Base-by-base conservation (phyloP, 192 early-diverging fungal genomes). In the Jimgerdemannia flammicorona region DNA sequence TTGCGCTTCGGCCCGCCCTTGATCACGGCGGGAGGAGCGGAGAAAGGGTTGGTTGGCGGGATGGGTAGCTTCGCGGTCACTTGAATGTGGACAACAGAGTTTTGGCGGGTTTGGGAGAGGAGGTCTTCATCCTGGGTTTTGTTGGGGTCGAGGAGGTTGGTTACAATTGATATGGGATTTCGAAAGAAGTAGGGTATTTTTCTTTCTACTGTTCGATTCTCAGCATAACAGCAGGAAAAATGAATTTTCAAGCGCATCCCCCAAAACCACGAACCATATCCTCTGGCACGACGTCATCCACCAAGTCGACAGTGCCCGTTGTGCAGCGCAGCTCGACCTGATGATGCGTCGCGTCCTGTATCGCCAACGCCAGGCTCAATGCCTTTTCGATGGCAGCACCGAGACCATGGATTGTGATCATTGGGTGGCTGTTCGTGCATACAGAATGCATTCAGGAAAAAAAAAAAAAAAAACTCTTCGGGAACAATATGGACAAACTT, bases 261-360 rank as follows among this genome's bases (percentile, higher is more conserved):
- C n/a, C 17, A 76, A 59, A 39, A 39, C 67, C 29, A 54, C 74
- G 74, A 77, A 87, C 89, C 76, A 90, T 84, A 72, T 93, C 87
- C 8, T 87, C 83, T 4, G 91, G 90, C 63, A 91, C 82, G n/a
- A 94, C 75, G 77, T 96, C 95, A 76, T 96, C 95, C n/a, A 90
- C 84, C 4, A 96, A 70, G 20, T 83, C 81, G 3, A 93, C 89
- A 3, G 92, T 93, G 18, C 85, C 87, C 17, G 92, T 94, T 3
- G 86, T 87, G 29, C 89, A 84, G 19, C 91, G 87, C 71, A 88
- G 85, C 59, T 82, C 77, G 39, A 90, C 83, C 79, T 91, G 87
- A 68, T 85, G 80, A n/a, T 83, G 81, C 43, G 89, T 80, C 10
- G 86, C 80, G n/a, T 79, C 81, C 69, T 90, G 88, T 64, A 92